A percentile compares a stretch with the other conserved stretches of the same genome.
Evolutionary conservation across 139 green algal species (phyloP).

Genomic region (Pleodorina starrii): DNA sequence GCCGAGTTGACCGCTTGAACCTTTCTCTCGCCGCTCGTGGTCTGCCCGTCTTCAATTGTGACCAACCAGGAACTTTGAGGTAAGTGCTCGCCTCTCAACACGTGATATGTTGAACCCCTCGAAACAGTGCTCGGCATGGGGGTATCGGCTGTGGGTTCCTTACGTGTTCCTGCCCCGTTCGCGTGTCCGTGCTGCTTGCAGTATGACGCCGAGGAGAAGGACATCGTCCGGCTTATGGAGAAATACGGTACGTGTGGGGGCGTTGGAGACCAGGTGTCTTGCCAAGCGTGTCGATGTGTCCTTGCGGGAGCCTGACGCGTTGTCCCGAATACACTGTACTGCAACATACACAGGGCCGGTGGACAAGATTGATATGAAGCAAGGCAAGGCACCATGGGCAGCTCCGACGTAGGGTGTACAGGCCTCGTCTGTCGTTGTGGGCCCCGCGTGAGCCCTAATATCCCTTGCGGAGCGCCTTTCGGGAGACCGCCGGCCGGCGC

Average conservation of each 20-base stretch:
- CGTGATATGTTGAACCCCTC: no score
- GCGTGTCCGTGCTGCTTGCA: not conserved
- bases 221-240: constrained; percentile 73
- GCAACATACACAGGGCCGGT: constrained; percentile 63
- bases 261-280: no score
- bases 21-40: no score
- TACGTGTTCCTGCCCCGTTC: not conserved
- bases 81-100: no score
- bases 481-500: not conserved
- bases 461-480: constrained; percentile 49
- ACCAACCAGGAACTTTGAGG: constrained; percentile 28
- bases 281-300: no score
- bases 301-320: no score
- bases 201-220: constrained; percentile 62
- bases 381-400: constrained; percentile 17
- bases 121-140: no score
- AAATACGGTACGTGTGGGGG: constrained; percentile 48
- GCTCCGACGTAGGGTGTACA: constrained; percentile 44
- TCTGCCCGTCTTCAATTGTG: no score
- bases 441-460: not conserved
- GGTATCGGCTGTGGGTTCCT: not conserved
- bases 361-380: constrained; percentile 80
- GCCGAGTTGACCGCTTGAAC: no score
- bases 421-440: not conserved
- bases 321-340: not conserved